Conservation (phyloP, 2,329 filamentous ascomycete species). For the Cladobotryum protrusum region DNA sequence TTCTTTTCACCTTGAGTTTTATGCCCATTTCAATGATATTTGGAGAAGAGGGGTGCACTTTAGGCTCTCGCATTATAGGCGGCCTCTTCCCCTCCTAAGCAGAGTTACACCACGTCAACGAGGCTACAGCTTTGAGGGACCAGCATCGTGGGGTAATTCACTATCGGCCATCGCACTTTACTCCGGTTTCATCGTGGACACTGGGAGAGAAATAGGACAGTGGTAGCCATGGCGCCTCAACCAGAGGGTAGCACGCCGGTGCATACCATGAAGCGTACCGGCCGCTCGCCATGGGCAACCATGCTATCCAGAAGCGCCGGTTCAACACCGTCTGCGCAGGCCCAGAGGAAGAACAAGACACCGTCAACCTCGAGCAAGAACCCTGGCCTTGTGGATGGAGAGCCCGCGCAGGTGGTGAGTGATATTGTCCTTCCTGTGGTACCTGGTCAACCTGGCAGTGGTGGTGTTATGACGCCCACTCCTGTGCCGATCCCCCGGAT, state of each 20-base stretch:
- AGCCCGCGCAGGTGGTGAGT: conserved; percentile 17
- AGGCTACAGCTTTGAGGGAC: neutral
- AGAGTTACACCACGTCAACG: neutral
- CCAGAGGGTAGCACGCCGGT: neutral
- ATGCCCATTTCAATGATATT: too few species aligned
- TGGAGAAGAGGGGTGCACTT: too few species aligned
- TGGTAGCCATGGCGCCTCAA: neutral
- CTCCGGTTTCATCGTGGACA: too few species aligned
- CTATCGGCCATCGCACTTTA: neutral
- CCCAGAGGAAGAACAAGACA: neutral
- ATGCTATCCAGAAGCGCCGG: neutral
- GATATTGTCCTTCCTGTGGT: conserved; percentile 12
- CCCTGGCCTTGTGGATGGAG: neutral
- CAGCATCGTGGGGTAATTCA: neutral
- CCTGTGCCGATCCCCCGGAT: neutral
- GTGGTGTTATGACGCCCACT: neutral
- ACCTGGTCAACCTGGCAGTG: neutral
- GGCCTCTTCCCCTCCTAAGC: too few species aligned
- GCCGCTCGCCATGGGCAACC: conserved; percentile 1
- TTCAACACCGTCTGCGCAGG: neutral
- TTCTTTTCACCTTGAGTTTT: neutral
- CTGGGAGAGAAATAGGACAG: too few species aligned
- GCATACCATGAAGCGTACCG: conserved; percentile 12
- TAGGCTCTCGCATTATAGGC: too few species aligned
- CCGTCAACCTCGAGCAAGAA: neutral